phyloP scores from a whole-genome alignment of 2,329 filamentous ascomycete genomes.

The Coleophoma cylindrospora region DNA sequence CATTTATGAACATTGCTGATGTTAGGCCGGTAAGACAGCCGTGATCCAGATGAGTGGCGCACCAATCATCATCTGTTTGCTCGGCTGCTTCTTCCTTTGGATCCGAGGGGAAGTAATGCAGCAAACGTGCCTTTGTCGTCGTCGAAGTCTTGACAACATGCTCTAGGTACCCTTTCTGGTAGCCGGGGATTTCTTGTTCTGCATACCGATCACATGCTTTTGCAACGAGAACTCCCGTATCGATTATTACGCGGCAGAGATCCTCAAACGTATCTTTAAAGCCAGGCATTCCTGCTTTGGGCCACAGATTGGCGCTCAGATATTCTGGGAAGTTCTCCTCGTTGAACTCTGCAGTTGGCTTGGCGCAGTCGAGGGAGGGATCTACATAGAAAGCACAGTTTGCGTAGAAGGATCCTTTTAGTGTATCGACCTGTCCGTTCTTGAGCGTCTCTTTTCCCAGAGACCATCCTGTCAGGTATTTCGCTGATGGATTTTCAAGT shows the following conservation, averaged over 20 bases:
- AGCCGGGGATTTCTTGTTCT: slow-evolving; percentile 69
- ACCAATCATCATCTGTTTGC: slow-evolving; percentile 80
- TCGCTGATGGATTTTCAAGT: slow-evolving; percentile 54
- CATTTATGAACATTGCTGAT: slow-evolving; percentile 93
- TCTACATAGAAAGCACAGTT: slow-evolving; percentile 77
- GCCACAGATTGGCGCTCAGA: slow-evolving; percentile 88
- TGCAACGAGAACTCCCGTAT: slow-evolving; percentile 83
- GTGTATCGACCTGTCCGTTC: slow-evolving; percentile 70
- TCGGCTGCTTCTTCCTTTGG: slow-evolving; percentile 27
- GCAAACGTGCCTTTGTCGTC: slow-evolving; percentile 83
- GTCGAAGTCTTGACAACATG: slow-evolving; percentile 79
- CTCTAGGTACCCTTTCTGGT: slow-evolving; percentile 76
- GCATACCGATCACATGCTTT: slow-evolving; percentile 87
- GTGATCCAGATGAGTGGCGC: slow-evolving; percentile 84
- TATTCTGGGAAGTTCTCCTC: slow-evolving; percentile 75
- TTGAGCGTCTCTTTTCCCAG: slow-evolving; percentile 77
- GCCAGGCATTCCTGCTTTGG: slow-evolving; percentile 64
- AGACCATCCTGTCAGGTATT: slow-evolving; percentile 71
- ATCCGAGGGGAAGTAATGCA: slow-evolving; percentile 83
- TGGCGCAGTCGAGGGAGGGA: slow-evolving; percentile 53
- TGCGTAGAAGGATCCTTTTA: slow-evolving; percentile 81
- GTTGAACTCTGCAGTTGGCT: slow-evolving; percentile 53
- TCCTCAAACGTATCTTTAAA: slow-evolving; percentile 70
- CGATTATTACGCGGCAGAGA: slow-evolving; percentile 81
- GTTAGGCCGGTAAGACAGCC: slow-evolving; percentile 92